Evolutionary conservation across 176 grass and related monocot species (phyloP).

Genomic region (Phoenix roebelenii): DNA sequence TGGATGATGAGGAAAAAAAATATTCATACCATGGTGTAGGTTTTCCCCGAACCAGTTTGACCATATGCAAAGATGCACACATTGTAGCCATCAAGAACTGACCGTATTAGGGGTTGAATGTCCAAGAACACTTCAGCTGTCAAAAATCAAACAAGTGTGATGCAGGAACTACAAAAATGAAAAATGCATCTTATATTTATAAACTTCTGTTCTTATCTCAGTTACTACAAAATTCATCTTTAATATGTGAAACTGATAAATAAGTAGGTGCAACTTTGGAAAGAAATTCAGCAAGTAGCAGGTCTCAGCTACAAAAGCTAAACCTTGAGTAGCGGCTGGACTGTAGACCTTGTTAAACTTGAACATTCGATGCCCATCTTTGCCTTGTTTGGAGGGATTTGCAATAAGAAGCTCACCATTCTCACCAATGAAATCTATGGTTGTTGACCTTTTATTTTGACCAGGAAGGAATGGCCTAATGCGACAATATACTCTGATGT

Average conservation of each 20-base stretch:
- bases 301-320: background rate
- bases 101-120: constrained; percentile 83
- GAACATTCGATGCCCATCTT: constrained; percentile 82
- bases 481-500: constrained; percentile 96
- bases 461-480: constrained; percentile 89
- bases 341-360: constrained; percentile 95
- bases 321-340: constrained; percentile 77
- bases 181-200: no score
- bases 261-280: no score
- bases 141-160: background rate
- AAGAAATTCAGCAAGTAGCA: background rate
- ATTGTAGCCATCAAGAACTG: constrained; percentile 96
- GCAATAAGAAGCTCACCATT: constrained; percentile 77
- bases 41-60: constrained; percentile 97
- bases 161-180: background rate
- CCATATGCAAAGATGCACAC: constrained; percentile 99
- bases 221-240: no score
- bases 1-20: background rate
- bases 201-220: no score
- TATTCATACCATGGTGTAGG: constrained; percentile 83
- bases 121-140: constrained; percentile 92
- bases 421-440: constrained; percentile 88
- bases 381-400: constrained; percentile 88
- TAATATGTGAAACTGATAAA: no score
- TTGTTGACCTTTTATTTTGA: constrained; percentile 63